These are phyloP conservation scores for Zymoseptoria passerinii DNA, from an alignment of 2,329 filamentous ascomycete genomes.

Conservation along the genomic window DNA sequence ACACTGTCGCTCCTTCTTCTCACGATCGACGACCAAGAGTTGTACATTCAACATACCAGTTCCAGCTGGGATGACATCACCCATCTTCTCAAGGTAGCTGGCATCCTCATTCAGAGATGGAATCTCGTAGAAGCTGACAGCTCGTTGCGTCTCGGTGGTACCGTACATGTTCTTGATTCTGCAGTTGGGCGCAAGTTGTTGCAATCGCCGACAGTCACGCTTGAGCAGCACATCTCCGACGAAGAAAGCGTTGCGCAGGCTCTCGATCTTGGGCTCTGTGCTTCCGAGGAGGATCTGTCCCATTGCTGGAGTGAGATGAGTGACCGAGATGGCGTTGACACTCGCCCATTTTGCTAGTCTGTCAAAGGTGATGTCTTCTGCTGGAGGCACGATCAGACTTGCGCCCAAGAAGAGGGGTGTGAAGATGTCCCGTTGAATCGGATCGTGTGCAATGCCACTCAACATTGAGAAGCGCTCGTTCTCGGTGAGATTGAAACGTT, in stretches of 20 bases:
- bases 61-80: slow-evolving; percentile 74
- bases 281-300: slow-evolving; percentile 87
- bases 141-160: slow-evolving; percentile 74
- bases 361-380: slow-evolving; percentile 81
- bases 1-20: slow-evolving; percentile 60
- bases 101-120: slow-evolving; percentile 58
- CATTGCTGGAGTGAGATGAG: slow-evolving; percentile 92
- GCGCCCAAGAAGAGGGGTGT: slow-evolving; percentile 83
- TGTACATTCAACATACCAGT: slow-evolving; percentile 85
- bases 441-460: slow-evolving; percentile 70
- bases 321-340: slow-evolving; percentile 64
- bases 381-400: slow-evolving; percentile 66
- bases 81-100: slow-evolving; percentile 53
- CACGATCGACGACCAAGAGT: slow-evolving; percentile 70
- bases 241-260: slow-evolving; percentile 73
- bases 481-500: slow-evolving; percentile 65
- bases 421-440: slow-evolving; percentile 67
- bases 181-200: slow-evolving; percentile 64
- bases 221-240: slow-evolving; percentile 87
- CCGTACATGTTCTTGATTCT: slow-evolving; percentile 81
- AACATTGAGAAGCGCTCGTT: slow-evolving; percentile 74
- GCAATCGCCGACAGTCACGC: slow-evolving; percentile 69
- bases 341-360: slow-evolving; percentile 81
- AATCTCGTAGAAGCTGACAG: slow-evolving; percentile 76
- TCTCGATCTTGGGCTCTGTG: slow-evolving; percentile 54